A percentile compares a stretch with the other conserved stretches of the same genome.
These are phyloP conservation scores for Rubia peregrina DNA, from an alignment of 305 asterid genomes.

Conservation along the genomic window DNA sequence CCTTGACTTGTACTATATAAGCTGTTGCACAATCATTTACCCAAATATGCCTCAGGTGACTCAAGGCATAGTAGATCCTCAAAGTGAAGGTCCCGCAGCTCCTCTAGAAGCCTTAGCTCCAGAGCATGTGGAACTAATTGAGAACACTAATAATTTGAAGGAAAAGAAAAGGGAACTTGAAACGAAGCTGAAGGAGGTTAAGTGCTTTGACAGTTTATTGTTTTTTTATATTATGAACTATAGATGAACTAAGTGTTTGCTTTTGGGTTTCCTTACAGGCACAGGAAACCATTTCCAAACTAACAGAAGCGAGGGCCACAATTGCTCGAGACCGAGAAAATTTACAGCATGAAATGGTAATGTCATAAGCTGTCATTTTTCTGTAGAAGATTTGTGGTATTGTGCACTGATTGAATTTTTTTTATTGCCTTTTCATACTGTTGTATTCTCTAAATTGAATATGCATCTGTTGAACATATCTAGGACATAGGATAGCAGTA, in stretches of 20 bases:
- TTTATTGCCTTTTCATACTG: neutral
- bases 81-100: constrained; percentile 18
- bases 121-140: constrained; percentile 21
- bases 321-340: constrained; percentile 38
- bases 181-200: constrained; percentile 31
- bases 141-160: constrained; percentile 29
- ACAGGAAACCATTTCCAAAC: constrained; percentile 46
- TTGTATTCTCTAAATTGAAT: neutral
- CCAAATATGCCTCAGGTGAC: constrained; percentile 21
- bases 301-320: constrained; percentile 47
- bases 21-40: neutral
- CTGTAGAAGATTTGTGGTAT: neutral
- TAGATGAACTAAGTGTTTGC: neutral
- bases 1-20: neutral
- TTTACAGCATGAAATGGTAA: constrained; percentile 55
- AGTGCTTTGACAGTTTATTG: constrained; percentile 10
- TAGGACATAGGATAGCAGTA: neutral
- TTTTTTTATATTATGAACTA: neutral
- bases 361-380: constrained; percentile 6
- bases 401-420: neutral
- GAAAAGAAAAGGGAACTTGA: constrained; percentile 28
- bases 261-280: constrained; percentile 42
- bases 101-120: constrained; percentile 10
- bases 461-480: neutral
- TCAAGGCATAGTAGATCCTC: constrained; percentile 18